Base-by-base conservation (phyloP, 805 yeast genomes). In the Lipomyces sp. region DNA sequence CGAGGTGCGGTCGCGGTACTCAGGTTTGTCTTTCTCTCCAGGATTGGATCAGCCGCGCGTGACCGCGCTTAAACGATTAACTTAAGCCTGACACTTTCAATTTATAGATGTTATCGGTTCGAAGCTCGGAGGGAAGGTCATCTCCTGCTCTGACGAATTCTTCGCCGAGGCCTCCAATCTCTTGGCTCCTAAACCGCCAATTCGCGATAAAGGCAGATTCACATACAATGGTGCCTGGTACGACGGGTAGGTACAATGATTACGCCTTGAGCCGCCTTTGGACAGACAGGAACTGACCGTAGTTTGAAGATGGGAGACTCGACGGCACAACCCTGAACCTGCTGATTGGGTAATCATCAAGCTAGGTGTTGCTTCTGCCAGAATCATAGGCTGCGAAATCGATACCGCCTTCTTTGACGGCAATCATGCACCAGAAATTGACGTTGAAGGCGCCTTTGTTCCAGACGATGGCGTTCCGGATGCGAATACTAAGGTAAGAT, bases 401-500 rank as follows among this genome's bases (percentile, higher is more conserved):
- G 98, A 95, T 77, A 94, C 99, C 11, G 94, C 98, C 0, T 91
- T 86, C 74, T 94, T 94, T 84, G 88, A 87, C 77, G 99, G 99
- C 39, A 94, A 94, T 80, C 97, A 94, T 75, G 98, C 98, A 0
- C 97, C 98, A 15, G 84, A 78, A 42, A 89, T 94, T 70, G 85
- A 93, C 4, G 96, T 94, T 30, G 97, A 95, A 76, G 79, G 81
- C 1, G 79, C 79, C 59, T 77, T 79, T 53, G 74, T 75, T 6
- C 75, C 74, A 3, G 75, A 75, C 24, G 78, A 73, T 24, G 76
- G 64, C 15, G 77, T 74, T n/a, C 77, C 78, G 29, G 72, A 74
- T 35, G 81, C 81, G 29, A 73, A 50, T 29, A 64, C 72, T 13
- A 33, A 62, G 60, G 66, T 63, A 53, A 30, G 51, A 15, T n/a